A percentile compares a stretch with the other conserved stretches of the same genome.
Evolutionary conservation across 176 grass and related monocot genomes (phyloP).

Genomic region (Carex scoparia): DNA sequence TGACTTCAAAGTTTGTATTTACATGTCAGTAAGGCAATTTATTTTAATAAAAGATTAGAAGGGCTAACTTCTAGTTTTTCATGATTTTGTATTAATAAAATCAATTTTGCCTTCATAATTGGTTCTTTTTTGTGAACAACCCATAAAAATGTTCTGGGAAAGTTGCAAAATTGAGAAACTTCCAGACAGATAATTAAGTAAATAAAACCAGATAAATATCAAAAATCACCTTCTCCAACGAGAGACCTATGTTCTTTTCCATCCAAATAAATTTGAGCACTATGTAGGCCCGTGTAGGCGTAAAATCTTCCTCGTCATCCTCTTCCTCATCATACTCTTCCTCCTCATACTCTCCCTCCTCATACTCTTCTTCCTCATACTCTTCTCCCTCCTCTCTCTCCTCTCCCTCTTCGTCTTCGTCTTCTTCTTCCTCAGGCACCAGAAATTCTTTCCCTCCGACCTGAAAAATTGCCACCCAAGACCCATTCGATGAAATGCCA

Average conservation of each 20-base stretch:
- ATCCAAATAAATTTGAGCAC: constrained; percentile 94
- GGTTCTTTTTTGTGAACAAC: neutral
- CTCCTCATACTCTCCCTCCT: neutral
- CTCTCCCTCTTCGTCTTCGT: too few relatives aligned
- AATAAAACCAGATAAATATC: neutral
- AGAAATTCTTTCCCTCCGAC: neutral
- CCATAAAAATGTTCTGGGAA: neutral
- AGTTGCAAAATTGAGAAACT: neutral
- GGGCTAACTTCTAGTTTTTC: neutral
- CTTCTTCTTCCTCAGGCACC: too few relatives aligned
- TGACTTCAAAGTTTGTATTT: neutral
- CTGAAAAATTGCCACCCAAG: neutral
- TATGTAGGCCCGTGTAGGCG: neutral
- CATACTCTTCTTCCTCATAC: too few relatives aligned
- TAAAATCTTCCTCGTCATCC: neutral
- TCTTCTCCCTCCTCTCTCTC: neutral
- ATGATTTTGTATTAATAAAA: neutral
- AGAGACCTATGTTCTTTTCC: constrained; percentile 84
- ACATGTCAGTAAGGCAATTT: neutral
- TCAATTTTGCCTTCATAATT: neutral
- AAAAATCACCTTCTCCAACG: constrained; percentile 43
- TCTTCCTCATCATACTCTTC: neutral
- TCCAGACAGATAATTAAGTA: neutral
- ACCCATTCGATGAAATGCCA: constrained; percentile 13
- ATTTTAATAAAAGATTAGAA: neutral